These are phyloP conservation scores for Quercus gilva DNA, from an alignment of 306 rosid species.

Conservation along the genomic window DNA sequence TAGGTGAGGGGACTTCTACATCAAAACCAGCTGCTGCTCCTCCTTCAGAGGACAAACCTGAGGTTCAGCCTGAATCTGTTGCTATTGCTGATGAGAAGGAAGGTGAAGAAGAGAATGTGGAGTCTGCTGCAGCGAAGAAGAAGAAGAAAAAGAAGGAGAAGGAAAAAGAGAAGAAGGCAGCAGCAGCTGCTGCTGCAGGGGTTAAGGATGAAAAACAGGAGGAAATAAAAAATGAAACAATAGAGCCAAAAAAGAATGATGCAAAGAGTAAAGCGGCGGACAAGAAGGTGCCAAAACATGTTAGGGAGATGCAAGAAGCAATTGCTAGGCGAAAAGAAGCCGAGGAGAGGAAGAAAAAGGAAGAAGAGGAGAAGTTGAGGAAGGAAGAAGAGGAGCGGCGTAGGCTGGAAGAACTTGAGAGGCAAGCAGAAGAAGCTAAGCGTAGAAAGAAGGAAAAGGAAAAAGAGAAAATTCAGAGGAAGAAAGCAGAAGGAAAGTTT, in stretches of 20 bases:
- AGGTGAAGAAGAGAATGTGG: constrained; percentile 74
- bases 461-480: constrained; percentile 67
- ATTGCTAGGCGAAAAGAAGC: constrained; percentile 82
- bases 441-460: constrained; percentile 83
- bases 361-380: constrained; percentile 86
- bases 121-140: constrained; percentile 95
- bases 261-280: constrained; percentile 68
- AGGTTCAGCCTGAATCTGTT: constrained; percentile 48
- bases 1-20: constrained; percentile 56
- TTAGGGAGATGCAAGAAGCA: constrained; percentile 98
- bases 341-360: constrained; percentile 75
- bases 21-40: constrained; percentile 44
- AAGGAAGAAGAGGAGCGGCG: constrained; percentile 84
- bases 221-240: constrained; percentile 38
- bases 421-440: constrained; percentile 79
- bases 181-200: constrained; percentile 41
- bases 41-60: constrained; percentile 47
- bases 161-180: constrained; percentile 73
- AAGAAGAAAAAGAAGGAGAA: constrained; percentile 89
- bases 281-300: constrained; percentile 97
- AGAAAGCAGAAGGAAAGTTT: constrained; percentile 73
- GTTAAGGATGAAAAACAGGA: constrained; percentile 40
- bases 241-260: constrained; percentile 67
- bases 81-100: constrained; percentile 57
- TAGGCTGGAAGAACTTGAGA: constrained; percentile 77